A percentile compares a stretch with the other conserved stretches of the same genome.
phyloP scores from a whole-genome alignment of 306 rosid species.

The Mimosa bimucronata region DNA sequence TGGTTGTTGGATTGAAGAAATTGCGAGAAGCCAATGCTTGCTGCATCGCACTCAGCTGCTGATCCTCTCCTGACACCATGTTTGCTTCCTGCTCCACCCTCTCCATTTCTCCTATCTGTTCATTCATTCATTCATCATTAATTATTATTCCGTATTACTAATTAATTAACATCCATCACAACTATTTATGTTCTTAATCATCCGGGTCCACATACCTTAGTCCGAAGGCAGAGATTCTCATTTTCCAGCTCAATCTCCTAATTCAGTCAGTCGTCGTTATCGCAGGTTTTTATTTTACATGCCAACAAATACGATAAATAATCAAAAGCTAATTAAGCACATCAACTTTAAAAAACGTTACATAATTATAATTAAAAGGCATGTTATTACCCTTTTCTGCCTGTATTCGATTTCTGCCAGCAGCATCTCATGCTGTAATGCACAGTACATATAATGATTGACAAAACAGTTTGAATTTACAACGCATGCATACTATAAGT shows the following conservation, averaged over 20 bases:
- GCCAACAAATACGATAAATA: not conserved
- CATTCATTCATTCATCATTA: not conserved
- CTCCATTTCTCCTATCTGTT: conserved; percentile 79
- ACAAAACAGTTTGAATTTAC: not conserved
- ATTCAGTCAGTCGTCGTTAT: not conserved
- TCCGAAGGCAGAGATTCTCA: conserved; percentile 78
- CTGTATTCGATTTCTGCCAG: conserved; percentile 82
- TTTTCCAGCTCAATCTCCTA: conserved; percentile 90
- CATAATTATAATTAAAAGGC: not conserved
- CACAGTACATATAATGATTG: not conserved
- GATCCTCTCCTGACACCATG: conserved; percentile 75
- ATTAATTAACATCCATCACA: not conserved
- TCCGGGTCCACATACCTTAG: conserved; percentile 57
- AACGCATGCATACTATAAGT: too few relatives aligned
- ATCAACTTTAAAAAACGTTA: too few relatives aligned
- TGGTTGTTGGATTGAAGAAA: conserved; percentile 62
- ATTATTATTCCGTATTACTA: not conserved
- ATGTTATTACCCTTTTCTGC: conserved; percentile 73
- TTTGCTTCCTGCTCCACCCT: conserved; percentile 74
- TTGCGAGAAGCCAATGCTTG: conserved; percentile 86
- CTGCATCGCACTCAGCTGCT: conserved; percentile 70
- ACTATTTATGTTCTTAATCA: not conserved
- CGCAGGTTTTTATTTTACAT: conserved; percentile 1
- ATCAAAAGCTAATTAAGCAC: not conserved
- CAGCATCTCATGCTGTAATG: conserved; percentile 77